These are phyloP conservation scores for Fraxinus anomala DNA, from an alignment of 257 asterid genomes.

Conservation along the genomic window DNA sequence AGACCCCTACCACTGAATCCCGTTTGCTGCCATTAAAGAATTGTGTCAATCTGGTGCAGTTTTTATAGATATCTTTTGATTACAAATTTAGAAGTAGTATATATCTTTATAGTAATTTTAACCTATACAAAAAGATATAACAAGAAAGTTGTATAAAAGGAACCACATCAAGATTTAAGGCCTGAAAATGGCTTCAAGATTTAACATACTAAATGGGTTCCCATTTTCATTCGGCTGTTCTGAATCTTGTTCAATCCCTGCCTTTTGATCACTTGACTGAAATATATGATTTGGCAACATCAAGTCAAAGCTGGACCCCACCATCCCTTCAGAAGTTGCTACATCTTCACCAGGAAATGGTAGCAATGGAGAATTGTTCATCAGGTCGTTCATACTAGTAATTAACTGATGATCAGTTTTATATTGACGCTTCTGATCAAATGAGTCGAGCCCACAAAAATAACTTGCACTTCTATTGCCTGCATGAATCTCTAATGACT, in stretches of 20 bases:
- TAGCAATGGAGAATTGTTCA: constrained; percentile 32
- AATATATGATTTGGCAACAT: constrained; percentile 26
- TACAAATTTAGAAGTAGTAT: neutral
- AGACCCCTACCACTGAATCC: neutral
- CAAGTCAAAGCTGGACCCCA: constrained; percentile 44
- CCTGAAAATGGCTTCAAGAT: constrained; percentile 56
- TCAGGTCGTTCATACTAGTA: constrained; percentile 2
- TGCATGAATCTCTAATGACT: constrained; percentile 27
- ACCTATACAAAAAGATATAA: constrained; percentile 24
- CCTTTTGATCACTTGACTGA: constrained; percentile 9
- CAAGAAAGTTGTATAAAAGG: neutral
- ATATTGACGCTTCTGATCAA: constrained; percentile 22
- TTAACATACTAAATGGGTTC: constrained; percentile 40
- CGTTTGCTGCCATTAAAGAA: neutral
- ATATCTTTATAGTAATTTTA: constrained; percentile 6
- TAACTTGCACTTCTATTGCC: constrained; percentile 16
- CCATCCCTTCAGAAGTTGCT: constrained; percentile 26
- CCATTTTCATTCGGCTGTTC: constrained; percentile 18
- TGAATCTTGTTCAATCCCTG: constrained; percentile 21
- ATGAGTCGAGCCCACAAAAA: constrained; percentile 26
- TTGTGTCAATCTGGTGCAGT: neutral
- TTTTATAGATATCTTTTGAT: neutral
- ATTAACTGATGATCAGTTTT: neutral
- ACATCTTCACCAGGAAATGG: constrained; percentile 49
- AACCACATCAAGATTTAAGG: constrained; percentile 32